These are phyloP conservation scores for Cytospora mali DNA, from an alignment of 2,329 filamentous ascomycete genomes.

Conservation along the genomic window DNA sequence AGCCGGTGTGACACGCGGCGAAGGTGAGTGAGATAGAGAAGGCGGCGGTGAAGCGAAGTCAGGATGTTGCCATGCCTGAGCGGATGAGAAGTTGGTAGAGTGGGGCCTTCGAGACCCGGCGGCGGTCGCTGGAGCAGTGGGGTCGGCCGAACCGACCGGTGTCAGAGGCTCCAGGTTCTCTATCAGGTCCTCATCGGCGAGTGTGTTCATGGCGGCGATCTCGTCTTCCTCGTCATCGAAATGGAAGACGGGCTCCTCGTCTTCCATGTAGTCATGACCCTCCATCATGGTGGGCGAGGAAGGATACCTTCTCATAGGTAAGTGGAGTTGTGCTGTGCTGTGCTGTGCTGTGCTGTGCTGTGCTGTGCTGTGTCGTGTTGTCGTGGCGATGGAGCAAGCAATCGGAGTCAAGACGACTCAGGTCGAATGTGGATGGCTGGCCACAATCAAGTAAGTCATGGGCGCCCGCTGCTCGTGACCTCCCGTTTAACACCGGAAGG, in stretches of 20 bases:
- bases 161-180: constrained; percentile 19
- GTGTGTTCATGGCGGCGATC: constrained; percentile 14
- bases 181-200: constrained; percentile 17
- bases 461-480: not conserved
- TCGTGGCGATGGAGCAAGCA: not conserved
- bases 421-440: not conserved
- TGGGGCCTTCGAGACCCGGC: constrained; percentile 21
- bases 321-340: not conserved
- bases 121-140: constrained; percentile 14
- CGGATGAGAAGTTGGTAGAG: constrained; percentile 21
- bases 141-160: constrained; percentile 19
- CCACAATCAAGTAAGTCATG: not conserved
- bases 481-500: not conserved
- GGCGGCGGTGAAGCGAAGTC: constrained; percentile 24
- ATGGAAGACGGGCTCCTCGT: constrained; percentile 23
- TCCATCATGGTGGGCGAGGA: constrained; percentile 23
- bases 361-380: not conserved
- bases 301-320: constrained; percentile 12
- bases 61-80: constrained; percentile 19
- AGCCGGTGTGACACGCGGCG: constrained; percentile 15
- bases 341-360: not conserved
- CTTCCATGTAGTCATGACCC: constrained; percentile 22
- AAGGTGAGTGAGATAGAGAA: constrained; percentile 25
- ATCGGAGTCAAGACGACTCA: not conserved
- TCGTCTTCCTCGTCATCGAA: constrained; percentile 25